Evolutionary conservation across 2,329 filamentous ascomycete species (phyloP).

Genomic region (Lasiodiplodia gonubiensis): DNA sequence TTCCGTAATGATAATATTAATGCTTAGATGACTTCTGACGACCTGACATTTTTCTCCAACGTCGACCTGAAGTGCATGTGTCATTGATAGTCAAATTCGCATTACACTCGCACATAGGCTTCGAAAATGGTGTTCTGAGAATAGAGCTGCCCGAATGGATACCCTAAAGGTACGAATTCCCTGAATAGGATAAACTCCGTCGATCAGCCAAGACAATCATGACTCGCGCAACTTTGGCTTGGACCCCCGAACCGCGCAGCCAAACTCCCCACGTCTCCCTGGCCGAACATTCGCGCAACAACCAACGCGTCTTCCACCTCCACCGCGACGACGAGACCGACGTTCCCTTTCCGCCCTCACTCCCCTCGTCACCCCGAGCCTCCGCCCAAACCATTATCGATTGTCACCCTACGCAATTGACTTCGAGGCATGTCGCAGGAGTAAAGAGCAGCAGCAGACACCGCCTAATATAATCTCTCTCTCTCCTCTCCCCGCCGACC

Average conservation of each 20-base stretch:
- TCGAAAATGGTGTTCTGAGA: not conserved
- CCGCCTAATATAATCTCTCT: not conserved
- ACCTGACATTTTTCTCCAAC: not conserved
- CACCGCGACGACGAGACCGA: conserved; percentile 29
- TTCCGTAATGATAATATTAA: conserved; percentile 13
- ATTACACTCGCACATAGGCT: not conserved
- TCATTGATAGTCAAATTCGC: too few species aligned
- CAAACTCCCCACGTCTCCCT: conserved; percentile 29
- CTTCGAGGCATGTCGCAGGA: conserved; percentile 3
- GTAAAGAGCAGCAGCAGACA: too few species aligned
- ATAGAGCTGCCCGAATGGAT: not conserved
- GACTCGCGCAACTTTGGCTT: not conserved
- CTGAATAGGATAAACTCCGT: not conserved
- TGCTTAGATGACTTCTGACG: not conserved
- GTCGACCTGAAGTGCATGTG: not conserved
- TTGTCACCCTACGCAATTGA: not conserved
- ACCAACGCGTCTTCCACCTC: conserved; percentile 34
- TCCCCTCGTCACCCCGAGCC: not conserved
- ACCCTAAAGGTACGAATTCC: conserved; percentile 2
- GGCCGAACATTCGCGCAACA: conserved; percentile 28
- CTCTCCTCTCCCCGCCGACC: not conserved
- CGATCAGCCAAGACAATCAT: conserved; percentile 13
- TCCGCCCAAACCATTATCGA: not conserved
- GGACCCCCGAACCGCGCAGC: not conserved
- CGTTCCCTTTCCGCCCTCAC: not conserved